Conservation (phyloP, 2,329 filamentous ascomycete species). For the Clarireedia monteithiana region DNA sequence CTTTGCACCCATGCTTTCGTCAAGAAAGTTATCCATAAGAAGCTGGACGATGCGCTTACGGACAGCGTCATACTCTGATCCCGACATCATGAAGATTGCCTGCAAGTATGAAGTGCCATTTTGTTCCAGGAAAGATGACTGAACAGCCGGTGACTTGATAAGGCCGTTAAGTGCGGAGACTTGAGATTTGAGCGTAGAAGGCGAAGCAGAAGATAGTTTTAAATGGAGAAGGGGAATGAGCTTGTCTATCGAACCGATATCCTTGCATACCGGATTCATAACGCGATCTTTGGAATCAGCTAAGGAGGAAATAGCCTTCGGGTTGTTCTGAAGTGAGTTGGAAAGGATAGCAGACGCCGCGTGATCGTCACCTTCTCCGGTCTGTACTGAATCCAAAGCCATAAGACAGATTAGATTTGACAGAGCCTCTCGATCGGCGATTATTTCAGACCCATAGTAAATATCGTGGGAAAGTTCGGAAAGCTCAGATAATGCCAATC, state of each 20-base stretch:
- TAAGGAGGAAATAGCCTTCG: conserved; percentile 47
- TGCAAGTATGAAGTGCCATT: conserved; percentile 48
- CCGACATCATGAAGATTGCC: conserved; percentile 41
- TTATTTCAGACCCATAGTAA: conserved; percentile 59
- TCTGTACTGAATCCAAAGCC: conserved; percentile 17
- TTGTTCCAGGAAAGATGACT: conserved; percentile 45
- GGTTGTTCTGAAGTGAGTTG: conserved; percentile 57
- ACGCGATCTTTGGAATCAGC: conserved; percentile 37
- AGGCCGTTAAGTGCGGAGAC: conserved; percentile 48
- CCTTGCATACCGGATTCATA: conserved; percentile 22
- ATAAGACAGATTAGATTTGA: conserved; percentile 51
- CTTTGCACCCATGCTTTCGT: conserved; percentile 53
- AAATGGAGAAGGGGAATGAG: conserved; percentile 23
- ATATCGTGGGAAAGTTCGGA: conserved; percentile 60
- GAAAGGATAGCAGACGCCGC: conserved; percentile 50
- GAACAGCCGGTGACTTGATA: conserved; percentile 45
- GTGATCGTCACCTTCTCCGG: conserved; percentile 19
- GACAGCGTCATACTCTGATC: conserved; percentile 41
- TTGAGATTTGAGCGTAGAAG: conserved; percentile 27
- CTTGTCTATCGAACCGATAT: conserved; percentile 6
- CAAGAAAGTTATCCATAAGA: conserved; percentile 58
- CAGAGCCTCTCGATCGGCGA: conserved; percentile 45
- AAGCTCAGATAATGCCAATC: conserved; percentile 42
- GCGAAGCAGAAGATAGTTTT: conserved; percentile 21
- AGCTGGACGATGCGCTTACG: conserved; percentile 49